Base-by-base conservation (phyloP, 768 basidiomycete species). In the Filobasidium floriforme region DNA sequence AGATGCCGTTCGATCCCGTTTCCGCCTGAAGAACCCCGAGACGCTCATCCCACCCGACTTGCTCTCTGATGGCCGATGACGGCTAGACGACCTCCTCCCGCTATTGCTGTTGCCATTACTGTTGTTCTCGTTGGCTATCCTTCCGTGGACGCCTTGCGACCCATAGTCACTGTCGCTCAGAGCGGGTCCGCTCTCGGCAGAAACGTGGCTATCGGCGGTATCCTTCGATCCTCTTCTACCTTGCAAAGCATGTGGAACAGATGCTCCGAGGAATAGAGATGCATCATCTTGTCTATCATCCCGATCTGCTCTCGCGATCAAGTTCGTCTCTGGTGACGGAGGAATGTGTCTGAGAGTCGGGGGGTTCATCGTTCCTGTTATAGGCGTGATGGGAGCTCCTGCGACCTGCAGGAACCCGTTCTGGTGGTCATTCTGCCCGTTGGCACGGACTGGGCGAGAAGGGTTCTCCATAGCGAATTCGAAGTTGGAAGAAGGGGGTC, bases 31-130 rank as follows among this genome's bases (percentile, higher is more conserved):
- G 26, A 57, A 57, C 15, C 54, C 54, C 54, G 24, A 24, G 4
- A 24, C 54, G 29, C 54, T 57, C 24, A 57, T 24, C 54, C 54
- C 54, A 28, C 54, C 54, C 14, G 54, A 57, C 24, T 57, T 57
- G 24, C 54, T 57, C 29, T 57, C 54, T 15, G 54, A 57, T 19
- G 54, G 18, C 54, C 54, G 12, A 15, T 32, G 54, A 26, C 54
- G 54, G 14, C 18, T 57, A 7, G 24, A 24, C 24, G 54, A 57
- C 24, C 54, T 24, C 26, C 22, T 24, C 24, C 26, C 24, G 18
- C 46, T 22, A 49, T 49, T 49, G 32, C 32, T 37, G 32, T 37
- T 37, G 32, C 32, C n/a, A n/a, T n/a, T n/a, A n/a, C n/a, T 37
- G 3, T 37, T 37, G 32, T 37, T 37, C 32, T 37, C 32, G 32